These are phyloP conservation scores for Lipomyces chichibuensis DNA, from an alignment of 805 yeast species.

Conservation along the genomic window DNA sequence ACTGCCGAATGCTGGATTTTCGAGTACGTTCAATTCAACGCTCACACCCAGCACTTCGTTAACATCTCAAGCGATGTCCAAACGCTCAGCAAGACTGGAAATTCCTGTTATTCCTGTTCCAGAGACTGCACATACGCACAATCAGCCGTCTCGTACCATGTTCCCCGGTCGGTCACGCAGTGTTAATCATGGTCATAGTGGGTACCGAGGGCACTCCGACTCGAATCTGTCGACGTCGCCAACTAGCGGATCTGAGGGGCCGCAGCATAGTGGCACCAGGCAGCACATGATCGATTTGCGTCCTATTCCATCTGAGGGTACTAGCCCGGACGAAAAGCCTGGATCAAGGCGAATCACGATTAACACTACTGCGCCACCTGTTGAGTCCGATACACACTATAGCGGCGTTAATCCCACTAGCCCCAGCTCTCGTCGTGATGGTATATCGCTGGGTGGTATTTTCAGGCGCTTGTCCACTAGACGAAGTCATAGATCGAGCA, in stretches of 20 bases:
- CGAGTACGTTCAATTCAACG: not conserved
- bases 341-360: not conserved
- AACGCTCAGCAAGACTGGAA: slow-evolving; percentile 11
- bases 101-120: slow-evolving; percentile 35
- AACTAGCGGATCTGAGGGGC: not conserved
- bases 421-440: slow-evolving; percentile 17
- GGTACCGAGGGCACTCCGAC: slow-evolving; percentile 22
- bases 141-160: slow-evolving; percentile 23
- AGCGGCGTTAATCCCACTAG: not conserved
- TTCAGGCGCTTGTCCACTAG: slow-evolving; percentile 31
- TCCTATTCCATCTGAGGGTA: slow-evolving; percentile 21
- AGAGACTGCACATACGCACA: slow-evolving; percentile 34
- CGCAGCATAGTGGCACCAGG: not conserved
- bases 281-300: slow-evolving; percentile 18
- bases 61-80: not conserved
- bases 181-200: slow-evolving; percentile 30
- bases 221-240: slow-evolving; percentile 28
- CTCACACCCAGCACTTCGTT: not conserved
- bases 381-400: not conserved
- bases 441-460: slow-evolving; percentile 30
- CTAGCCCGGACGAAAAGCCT: slow-evolving; percentile 11
- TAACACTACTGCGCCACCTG: not conserved
- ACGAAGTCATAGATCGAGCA: slow-evolving; percentile 24
- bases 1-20: not conserved
- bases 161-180: slow-evolving; percentile 35